Evolutionary conservation across 352 stramenopile genomes (phyloP), one percentile per base, ranked within the genome.

Genomic region (Phytophthora cajani): DNA sequence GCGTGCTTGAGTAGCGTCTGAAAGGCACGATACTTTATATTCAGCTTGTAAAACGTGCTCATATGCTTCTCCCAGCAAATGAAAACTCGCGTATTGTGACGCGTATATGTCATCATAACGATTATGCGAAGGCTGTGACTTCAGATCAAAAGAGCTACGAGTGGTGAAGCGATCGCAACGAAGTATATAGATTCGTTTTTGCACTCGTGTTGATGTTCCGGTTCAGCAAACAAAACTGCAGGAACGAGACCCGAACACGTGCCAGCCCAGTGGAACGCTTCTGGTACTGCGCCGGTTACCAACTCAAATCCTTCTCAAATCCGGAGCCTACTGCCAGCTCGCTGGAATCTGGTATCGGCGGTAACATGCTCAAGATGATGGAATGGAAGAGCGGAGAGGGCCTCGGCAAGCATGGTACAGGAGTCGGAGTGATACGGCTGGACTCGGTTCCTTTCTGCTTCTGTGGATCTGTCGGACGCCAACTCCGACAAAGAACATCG

Each of bases 351-450:
- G 85, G 87, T 2, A 91, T 96, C 47, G 89, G 89, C 10, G 89
- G 84, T 9, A 95, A 93, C 63, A 90, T 96, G 86, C 79, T 96
- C 23, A 93, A 94, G 60, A 88, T 93, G 78, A 96, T 95, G 89
- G 89, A 87, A 5, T 96, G 89, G 89, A 95, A 95, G 55, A 88
- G 84, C 16, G 89, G 89, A 8, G 77, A 94, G 66, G 89, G 89
- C 8, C 79, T 96, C 1, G 89, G 89, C 42, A 96, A 95, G 65
- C 77, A 90, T 19, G 85, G 86, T 36, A 93, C 85, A 1, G 89
- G 89, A 5, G 94, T 94, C 67, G 79, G 6, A 77, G 71, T 5
- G 79, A 85, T n/a, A 87, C 75, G 1, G 84, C 78, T 5, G 87
- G 87, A 11, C 65, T 94, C 5, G 87, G 87, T 4, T 75, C 62